Evolutionary conservation across 2,329 filamentous ascomycete species (phyloP), one percentile per base, ranked within the genome.

Genomic region (Byssochlamys sp.): DNA sequence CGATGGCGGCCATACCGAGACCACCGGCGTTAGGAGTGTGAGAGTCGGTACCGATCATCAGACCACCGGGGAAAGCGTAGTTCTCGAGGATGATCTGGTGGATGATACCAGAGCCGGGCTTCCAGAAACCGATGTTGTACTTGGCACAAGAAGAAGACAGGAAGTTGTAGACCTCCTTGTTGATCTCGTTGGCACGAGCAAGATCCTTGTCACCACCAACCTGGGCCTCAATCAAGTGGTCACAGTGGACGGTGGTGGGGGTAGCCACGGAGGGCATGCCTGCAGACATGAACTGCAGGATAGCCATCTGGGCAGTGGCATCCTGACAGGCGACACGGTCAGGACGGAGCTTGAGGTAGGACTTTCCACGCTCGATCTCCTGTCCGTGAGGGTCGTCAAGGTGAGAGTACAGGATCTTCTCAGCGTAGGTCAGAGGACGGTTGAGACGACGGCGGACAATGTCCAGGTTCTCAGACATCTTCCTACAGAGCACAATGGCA

Each of bases 71-170:
- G 87, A 97, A 97, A 75, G 91, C 91, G 77, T 97, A 97, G 84
- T 97, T 97, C 81, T 99, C 94, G 59, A 97, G 85, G 63, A 97
- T 79, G 72, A 97, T 97, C 82, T 97, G 94, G 81, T 99, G 94
- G 69, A 99, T 99, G 75, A 97, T 99, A 83, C 94, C 94, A 74
- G 92, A 96, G 68, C 94, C 94, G 64, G 94, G 94, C 77, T 85
- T 90, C 94, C 94, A 99, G 87, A 97, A 97, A 81, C 94, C 94
- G 76, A 97, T 97, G 84, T 97, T 92, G 84, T 97, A 99, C 83
- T 97, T 99, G 72, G 91, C 91, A 76, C 92, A 97, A 65, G 92
- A 89, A 62, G 87, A 86, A 61, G 91, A 84, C 73, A 99, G 80
- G 84, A 99, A 99, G 79, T 97, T 89, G 80, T 97, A 99, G 67